phyloP scores from a whole-genome alignment of 345 rosid genomes.

The Salix viminalis region DNA sequence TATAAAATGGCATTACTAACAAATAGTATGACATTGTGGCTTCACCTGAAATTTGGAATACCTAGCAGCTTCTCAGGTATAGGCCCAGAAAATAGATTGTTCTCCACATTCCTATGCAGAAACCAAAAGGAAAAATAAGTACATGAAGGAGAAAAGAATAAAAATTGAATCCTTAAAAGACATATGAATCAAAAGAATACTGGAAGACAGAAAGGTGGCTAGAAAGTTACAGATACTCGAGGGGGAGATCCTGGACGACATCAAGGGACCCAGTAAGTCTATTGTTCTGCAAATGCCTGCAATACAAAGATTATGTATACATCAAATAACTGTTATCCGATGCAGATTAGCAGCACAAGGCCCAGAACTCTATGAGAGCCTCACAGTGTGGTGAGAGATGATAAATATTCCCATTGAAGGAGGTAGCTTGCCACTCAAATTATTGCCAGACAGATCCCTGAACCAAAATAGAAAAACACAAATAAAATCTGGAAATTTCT shows the following conservation, averaged over 20 bases:
- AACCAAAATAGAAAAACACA: constrained; percentile 19
- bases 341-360: not conserved
- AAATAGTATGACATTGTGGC: not conserved
- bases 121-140: not conserved
- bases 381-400: constrained; percentile 68
- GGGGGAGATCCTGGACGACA: constrained; percentile 67
- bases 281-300: constrained; percentile 85
- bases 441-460: constrained; percentile 79
- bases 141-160: not conserved
- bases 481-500: constrained; percentile 14
- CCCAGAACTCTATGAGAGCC: constrained; percentile 17
- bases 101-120: constrained; percentile 61
- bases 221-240: constrained; percentile 58
- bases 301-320: not conserved
- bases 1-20: not conserved
- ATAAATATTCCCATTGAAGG: constrained; percentile 63
- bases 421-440: constrained; percentile 66
- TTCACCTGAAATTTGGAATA: constrained; percentile 76
- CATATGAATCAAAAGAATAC: not conserved
- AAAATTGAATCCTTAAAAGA: not conserved
- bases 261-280: constrained; percentile 65
- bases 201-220: not conserved
- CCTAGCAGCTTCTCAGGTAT: constrained; percentile 59
- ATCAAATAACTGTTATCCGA: not conserved
- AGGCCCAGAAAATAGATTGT: constrained; percentile 86